Percentiles rank a stretch among this genome's conserved stretches.
phyloP scores from a whole-genome alignment of 2,329 filamentous ascomycete species.

The Botryotinia convoluta region DNA sequence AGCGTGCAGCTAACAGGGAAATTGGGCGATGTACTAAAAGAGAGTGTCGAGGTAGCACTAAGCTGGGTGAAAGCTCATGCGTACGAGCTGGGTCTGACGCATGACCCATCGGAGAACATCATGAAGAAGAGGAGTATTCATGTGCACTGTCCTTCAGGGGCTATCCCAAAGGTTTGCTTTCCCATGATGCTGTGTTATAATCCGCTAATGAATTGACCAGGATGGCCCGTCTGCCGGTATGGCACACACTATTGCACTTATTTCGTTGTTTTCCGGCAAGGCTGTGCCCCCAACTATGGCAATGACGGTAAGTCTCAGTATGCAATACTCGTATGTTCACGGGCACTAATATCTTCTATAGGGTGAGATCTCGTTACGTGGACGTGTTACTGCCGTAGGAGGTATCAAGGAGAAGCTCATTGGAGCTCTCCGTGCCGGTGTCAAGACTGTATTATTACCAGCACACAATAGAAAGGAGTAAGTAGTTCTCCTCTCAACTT shows the following conservation, averaged over 20 bases:
- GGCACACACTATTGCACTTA: constrained; percentile 88
- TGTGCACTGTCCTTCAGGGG: constrained; percentile 91
- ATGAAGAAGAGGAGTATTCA: constrained; percentile 95
- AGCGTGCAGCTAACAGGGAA: constrained; percentile 94
- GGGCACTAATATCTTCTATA: constrained; percentile 27
- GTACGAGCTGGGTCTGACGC: constrained; percentile 81
- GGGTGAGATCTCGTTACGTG: constrained; percentile 74
- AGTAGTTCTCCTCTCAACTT: constrained; percentile 17
- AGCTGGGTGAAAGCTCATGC: constrained; percentile 98
- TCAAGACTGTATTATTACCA: constrained; percentile 89
- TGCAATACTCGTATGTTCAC: constrained; percentile 5
- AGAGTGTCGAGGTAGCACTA: constrained; percentile 92
- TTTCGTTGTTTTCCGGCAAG: constrained; percentile 83
- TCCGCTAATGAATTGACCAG: constrained; percentile 43
- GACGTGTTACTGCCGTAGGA: constrained; percentile 88
- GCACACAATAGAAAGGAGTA: constrained; percentile 83
- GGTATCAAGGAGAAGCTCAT: constrained; percentile 99
- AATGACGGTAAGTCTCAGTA: constrained; percentile 71
- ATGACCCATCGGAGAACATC: constrained; percentile 80
- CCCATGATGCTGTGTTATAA: constrained; percentile 9
- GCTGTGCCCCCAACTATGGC: constrained; percentile 87
- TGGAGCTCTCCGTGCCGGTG: constrained; percentile 85
- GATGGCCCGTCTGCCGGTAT: constrained; percentile 87
- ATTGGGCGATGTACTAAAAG: constrained; percentile 93
- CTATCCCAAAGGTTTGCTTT: constrained; percentile 90